Conservation (phyloP, 2,329 filamentous ascomycete species). For the Cadophora malorum region DNA sequence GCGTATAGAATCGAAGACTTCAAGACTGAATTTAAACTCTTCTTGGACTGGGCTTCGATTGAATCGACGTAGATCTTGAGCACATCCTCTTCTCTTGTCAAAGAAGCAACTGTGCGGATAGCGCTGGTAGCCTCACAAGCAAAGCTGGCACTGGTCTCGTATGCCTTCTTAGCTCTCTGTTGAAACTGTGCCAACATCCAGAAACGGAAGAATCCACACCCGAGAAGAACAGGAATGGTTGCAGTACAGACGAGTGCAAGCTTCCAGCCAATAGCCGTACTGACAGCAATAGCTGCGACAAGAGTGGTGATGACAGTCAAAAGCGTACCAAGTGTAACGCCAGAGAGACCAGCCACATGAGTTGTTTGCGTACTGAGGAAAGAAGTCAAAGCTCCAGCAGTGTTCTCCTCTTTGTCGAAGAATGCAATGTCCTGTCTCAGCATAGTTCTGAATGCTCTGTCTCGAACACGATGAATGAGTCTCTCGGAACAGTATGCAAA, state of each 20-base stretch:
- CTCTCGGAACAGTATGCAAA: constrained; percentile 89
- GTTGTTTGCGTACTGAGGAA: constrained; percentile 91
- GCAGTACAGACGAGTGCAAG: constrained; percentile 82
- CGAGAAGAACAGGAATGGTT: constrained; percentile 77
- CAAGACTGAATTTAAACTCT: constrained; percentile 74
- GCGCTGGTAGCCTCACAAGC: constrained; percentile 94
- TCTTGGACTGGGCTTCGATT: constrained; percentile 69
- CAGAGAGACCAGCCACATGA: constrained; percentile 85
- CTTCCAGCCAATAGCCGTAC: constrained; percentile 85
- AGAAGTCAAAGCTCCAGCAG: constrained; percentile 84
- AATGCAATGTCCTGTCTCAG: constrained; percentile 92
- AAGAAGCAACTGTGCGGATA: constrained; percentile 89
- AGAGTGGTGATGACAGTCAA: constrained; percentile 82
- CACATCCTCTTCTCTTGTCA: constrained; percentile 87
- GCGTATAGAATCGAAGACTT: constrained; percentile 83
- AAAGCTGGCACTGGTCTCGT: constrained; percentile 81
- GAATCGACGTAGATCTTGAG: constrained; percentile 71
- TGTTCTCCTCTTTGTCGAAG: constrained; percentile 90
- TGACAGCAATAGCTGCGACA: constrained; percentile 72
- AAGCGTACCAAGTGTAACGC: constrained; percentile 85
- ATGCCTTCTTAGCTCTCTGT: constrained; percentile 77
- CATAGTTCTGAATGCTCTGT: constrained; percentile 83
- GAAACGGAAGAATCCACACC: constrained; percentile 87
- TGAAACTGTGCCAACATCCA: constrained; percentile 83
- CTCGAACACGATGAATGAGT: constrained; percentile 81